Evolutionary conservation across 2,329 filamentous ascomycete genomes (phyloP).

Genomic region (Dactylellina parvicollis): DNA sequence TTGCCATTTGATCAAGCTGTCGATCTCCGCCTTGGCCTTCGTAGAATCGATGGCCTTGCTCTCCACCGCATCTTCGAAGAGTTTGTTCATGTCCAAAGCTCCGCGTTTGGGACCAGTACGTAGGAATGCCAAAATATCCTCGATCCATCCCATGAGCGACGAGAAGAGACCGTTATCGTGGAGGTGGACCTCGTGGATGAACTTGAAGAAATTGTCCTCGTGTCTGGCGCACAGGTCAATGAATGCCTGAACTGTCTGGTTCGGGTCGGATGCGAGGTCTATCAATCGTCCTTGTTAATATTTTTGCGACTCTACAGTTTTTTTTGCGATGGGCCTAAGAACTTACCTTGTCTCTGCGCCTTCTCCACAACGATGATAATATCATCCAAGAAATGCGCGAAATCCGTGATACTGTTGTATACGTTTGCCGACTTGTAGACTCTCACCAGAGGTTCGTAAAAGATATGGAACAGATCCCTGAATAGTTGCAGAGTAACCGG

Average conservation of each 20-base stretch:
- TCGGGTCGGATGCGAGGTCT: constrained; percentile 92
- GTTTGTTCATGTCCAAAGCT: constrained; percentile 90
- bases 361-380: constrained; percentile 81
- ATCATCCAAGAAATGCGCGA: constrained; percentile 90
- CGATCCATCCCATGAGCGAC: constrained; percentile 95
- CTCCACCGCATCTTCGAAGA: constrained; percentile 82
- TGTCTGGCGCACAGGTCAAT: constrained; percentile 96
- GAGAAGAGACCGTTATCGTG: constrained; percentile 97
- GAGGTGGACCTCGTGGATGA: constrained; percentile 95
- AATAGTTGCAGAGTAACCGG: constrained; percentile 96
- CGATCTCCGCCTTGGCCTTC: constrained; percentile 80
- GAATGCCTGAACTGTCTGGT: constrained; percentile 97
- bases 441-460: constrained; percentile 95
- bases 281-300: neutral
- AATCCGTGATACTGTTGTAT: constrained; percentile 96
- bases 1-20: constrained; percentile 90
- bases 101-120: constrained; percentile 85
- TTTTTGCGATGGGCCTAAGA: neutral
- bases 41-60: constrained; percentile 74
- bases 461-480: constrained; percentile 95
- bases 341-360: constrained; percentile 68
- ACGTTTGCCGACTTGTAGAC: constrained; percentile 99
- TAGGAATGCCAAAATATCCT: constrained; percentile 92
- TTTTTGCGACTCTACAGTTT: neutral
- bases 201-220: constrained; percentile 98